phyloP scores from a whole-genome alignment of 768 basidiomycete genomes.

The Phanerochaete sordida region DNA sequence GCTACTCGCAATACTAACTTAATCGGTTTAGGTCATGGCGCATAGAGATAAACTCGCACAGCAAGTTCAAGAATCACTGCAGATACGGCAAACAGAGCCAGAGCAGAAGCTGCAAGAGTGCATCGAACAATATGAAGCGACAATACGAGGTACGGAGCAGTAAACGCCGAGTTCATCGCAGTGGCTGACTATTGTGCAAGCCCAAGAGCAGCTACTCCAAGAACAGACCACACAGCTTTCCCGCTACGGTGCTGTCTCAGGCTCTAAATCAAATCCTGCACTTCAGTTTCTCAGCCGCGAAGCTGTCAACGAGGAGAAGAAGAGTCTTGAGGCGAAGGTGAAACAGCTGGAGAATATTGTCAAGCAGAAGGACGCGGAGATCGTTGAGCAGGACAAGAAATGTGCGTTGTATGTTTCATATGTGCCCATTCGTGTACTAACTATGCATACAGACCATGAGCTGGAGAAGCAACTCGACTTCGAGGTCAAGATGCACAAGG shows the following conservation, averaged over 20 bases:
- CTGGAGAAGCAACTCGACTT: constrained; percentile 52
- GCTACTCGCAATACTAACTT: neutral
- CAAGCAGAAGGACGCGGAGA: constrained; percentile 42
- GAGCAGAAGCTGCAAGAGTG: constrained; percentile 52
- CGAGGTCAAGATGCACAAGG: constrained; percentile 51
- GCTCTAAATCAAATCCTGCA: constrained; percentile 46
- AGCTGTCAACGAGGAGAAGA: constrained; percentile 67
- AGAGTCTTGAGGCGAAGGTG: constrained; percentile 45
- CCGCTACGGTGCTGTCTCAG: constrained; percentile 44
- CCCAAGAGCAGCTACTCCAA: constrained; percentile 51
- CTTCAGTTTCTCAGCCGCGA: constrained; percentile 71
- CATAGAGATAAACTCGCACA: constrained; percentile 35
- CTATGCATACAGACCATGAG: constrained; percentile 41
- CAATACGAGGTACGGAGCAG: constrained; percentile 42
- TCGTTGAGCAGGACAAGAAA: constrained; percentile 42
- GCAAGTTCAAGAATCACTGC: constrained; percentile 58
- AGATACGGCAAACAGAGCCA: constrained; percentile 60
- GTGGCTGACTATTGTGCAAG: too few relatives aligned
- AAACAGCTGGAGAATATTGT: constrained; percentile 38
- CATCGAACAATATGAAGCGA: constrained; percentile 47
- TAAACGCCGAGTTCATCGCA: too few relatives aligned
- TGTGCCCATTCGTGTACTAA: neutral
- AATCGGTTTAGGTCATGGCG: constrained; percentile 12
- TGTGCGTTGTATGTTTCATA: constrained; percentile 27
- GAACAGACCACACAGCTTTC: constrained; percentile 54